phyloP scores from a whole-genome alignment of 2,329 filamentous ascomycete genomes.

The Lachnellula subtilissima region DNA sequence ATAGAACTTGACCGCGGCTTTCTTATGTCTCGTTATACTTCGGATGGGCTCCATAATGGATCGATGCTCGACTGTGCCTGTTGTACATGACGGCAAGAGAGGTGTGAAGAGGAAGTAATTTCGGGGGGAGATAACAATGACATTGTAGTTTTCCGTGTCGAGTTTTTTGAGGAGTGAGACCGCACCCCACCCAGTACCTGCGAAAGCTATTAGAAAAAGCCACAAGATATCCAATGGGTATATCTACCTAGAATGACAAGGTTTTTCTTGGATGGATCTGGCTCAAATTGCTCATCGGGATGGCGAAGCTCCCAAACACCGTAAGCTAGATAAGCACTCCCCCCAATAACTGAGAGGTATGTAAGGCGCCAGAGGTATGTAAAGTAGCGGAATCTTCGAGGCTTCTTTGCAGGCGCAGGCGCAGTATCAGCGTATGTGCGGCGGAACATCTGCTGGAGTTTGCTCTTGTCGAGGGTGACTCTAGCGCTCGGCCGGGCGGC shows the following conservation, averaged over 20 bases:
- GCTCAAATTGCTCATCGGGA: constrained; percentile 70
- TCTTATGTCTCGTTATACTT: constrained; percentile 93
- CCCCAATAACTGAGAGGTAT: constrained; percentile 67
- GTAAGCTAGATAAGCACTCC: constrained; percentile 69
- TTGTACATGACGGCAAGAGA: constrained; percentile 93
- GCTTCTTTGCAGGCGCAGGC: constrained; percentile 40
- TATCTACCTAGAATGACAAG: constrained; percentile 83
- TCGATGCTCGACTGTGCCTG: constrained; percentile 94
- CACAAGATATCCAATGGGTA: constrained; percentile 6
- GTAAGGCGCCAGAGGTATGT: constrained; percentile 80
- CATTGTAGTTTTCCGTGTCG: constrained; percentile 98
- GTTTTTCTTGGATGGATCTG: constrained; percentile 91
- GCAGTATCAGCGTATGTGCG: constrained; percentile 38
- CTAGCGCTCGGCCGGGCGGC: constrained; percentile 24
- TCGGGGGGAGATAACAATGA: constrained; percentile 92
- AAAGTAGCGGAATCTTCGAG: constrained; percentile 62
- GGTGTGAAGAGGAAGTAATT: constrained; percentile 99
- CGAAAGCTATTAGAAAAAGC: constrained; percentile 4
- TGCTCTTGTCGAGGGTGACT: constrained; percentile 20
- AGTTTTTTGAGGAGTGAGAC: constrained; percentile 97
- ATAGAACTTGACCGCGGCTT: constrained; percentile 90
- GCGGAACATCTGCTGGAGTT: constrained; percentile 37
- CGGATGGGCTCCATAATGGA: constrained; percentile 99
- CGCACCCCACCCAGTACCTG: constrained; percentile 94
- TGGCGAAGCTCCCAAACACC: constrained; percentile 78